phyloP scores from a whole-genome alignment of 352 stramenopile species.

The Phytopythium cucurbitacearum region DNA sequence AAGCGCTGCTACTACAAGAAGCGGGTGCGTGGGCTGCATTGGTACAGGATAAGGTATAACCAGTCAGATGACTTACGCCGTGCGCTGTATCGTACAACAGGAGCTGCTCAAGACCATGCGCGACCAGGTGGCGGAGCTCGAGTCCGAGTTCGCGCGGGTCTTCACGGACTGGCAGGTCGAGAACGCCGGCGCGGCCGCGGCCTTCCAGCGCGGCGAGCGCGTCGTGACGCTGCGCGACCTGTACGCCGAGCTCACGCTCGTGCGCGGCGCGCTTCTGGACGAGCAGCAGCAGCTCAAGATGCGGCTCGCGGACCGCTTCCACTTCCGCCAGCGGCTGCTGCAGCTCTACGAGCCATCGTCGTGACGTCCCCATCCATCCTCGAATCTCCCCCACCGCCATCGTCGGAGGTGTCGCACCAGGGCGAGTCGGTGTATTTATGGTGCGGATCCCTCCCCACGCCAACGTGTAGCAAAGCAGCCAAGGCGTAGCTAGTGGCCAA shows the following conservation, averaged over 20 bases:
- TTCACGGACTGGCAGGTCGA: constrained; percentile 24
- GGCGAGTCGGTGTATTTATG: too few species aligned
- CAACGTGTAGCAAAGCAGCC: too few species aligned
- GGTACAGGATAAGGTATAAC: too few species aligned
- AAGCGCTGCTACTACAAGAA: constrained; percentile 85
- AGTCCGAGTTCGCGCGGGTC: constrained; percentile 27
- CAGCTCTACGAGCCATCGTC: constrained; percentile 38
- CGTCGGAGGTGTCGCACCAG: background rate
- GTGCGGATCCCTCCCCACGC: too few species aligned
- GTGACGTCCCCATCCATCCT: constrained; percentile 6
- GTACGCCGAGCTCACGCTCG: constrained; percentile 36
- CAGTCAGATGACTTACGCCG: too few species aligned
- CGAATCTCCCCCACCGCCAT: background rate
- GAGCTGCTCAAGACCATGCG: constrained; percentile 36
- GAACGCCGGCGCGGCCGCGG: constrained; percentile 21
- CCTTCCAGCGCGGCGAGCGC: constrained; percentile 25
- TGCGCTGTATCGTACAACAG: background rate
- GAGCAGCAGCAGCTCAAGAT: constrained; percentile 38
- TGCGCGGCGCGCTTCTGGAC: constrained; percentile 32
- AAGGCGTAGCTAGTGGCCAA: too few species aligned
- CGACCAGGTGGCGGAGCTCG: constrained; percentile 32
- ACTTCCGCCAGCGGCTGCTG: constrained; percentile 36
- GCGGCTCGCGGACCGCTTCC: constrained; percentile 31
- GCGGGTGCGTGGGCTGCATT: constrained; percentile 17
- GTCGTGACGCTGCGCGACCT: constrained; percentile 26